These are phyloP conservation scores for Phyllosticta citriasiana DNA, from an alignment of 2,329 filamentous ascomycete genomes.

Conservation along the genomic window DNA sequence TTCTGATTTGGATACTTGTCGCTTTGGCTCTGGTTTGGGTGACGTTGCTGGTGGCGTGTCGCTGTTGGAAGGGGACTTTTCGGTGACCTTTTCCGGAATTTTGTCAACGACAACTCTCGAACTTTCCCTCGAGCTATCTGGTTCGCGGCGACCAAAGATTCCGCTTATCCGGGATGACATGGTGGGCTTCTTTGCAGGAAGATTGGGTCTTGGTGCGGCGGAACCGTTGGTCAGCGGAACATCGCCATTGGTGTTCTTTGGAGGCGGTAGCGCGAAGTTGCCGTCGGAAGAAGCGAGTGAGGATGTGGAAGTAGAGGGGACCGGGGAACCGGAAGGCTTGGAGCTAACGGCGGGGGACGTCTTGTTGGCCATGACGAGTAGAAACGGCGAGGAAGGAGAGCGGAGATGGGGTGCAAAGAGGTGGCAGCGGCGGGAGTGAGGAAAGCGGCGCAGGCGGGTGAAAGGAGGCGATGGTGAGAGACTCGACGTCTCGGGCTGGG, in stretches of 20 bases:
- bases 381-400: not conserved
- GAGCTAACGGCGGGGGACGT: slow-evolving; percentile 18
- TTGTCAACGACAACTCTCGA: slow-evolving; percentile 12
- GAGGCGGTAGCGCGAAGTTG: slow-evolving; percentile 21
- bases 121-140: slow-evolving; percentile 20
- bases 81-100: slow-evolving; percentile 19
- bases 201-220: slow-evolving; percentile 23
- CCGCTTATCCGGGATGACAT: slow-evolving; percentile 34
- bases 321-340: slow-evolving; percentile 23
- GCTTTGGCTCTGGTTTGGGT: slow-evolving; percentile 20
- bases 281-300: slow-evolving; percentile 29
- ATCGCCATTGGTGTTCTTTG: slow-evolving; percentile 19
- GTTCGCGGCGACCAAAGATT: slow-evolving; percentile 24
- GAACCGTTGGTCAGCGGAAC: slow-evolving; percentile 19
- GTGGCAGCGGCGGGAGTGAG: slow-evolving; percentile 7
- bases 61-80: slow-evolving; percentile 20
- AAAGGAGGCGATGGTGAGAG: slow-evolving; percentile 27
- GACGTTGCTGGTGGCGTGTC: slow-evolving; percentile 15
- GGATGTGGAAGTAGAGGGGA: slow-evolving; percentile 26
- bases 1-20: slow-evolving; percentile 21
- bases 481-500: slow-evolving; percentile 24
- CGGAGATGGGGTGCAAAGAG: slow-evolving; percentile 11
- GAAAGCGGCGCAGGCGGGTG: slow-evolving; percentile 1
- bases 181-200: slow-evolving; percentile 24
- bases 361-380: slow-evolving; percentile 22